Evolutionary conservation across 805 yeast species (phyloP), one percentile per base, ranked within the genome.

Genomic region (Scheffersomyces ergatensis): DNA sequence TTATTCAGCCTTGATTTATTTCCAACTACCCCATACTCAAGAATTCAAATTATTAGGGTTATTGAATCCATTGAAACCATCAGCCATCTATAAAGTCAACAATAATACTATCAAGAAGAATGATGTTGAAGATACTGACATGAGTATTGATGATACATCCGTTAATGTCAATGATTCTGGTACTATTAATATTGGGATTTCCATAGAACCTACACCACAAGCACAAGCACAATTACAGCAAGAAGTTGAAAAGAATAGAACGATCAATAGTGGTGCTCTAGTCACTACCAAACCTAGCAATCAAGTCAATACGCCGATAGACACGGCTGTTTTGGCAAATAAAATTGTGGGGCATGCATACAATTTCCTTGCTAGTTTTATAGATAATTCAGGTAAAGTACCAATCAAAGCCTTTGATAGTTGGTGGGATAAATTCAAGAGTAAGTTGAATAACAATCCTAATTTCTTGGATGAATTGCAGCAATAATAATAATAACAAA

Each of bases 401-500:
- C 85, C 90, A 3, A 86, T 92, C 56, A 86, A 83, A 54, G 85
- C 81, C 33, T 92, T 92, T 54, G 95, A 92, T 57, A 83, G 77
- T 31, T 92, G 99, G 99, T 88, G 99, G 99, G 82, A 76, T 48
- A 90, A 89, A 62, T 92, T 93, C 65, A 86, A 78, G 59, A 63
- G 77, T 5, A 83, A 85, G 55, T 53, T 93, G 44, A 74, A 78
- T 9, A 85, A 84, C 45, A 95, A 92, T 57, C 97, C 97, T 2
- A 80, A 77, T 39, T 90, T 89, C 57, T 62, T 92, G 37, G 87
- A 88, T 45, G 63, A 60, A 26, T 42, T 63, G 33, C 50, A 51
- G 39, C 36, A 47, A 17, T 47, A 39, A 29, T 27, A 19, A 17
- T 7, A 15, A 14, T 19, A 5, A 21, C 6, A 21, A n/a, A n/a